These are phyloP conservation scores for Phaeodactylum tricornutum DNA, from an alignment of 108 stramenopile genomes.

Conservation along the genomic window DNA sequence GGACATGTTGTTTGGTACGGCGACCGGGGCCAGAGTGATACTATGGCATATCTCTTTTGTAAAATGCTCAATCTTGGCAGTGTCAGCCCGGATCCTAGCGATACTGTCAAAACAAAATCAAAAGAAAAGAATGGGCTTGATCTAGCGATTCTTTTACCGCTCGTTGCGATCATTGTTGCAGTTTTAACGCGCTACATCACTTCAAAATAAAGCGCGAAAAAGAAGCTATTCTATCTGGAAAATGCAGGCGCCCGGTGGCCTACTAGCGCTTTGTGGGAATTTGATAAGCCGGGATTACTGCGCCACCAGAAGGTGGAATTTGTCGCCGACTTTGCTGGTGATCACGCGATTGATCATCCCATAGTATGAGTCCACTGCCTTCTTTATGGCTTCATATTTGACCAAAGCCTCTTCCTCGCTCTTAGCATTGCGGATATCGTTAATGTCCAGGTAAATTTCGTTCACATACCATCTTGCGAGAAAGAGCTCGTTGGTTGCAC, in stretches of 20 bases:
- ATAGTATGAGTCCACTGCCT: constrained; percentile 60
- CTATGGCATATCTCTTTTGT: constrained; percentile 3
- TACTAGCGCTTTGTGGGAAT: no score
- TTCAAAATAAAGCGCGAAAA: no score
- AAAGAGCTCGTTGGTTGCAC: constrained; percentile 69
- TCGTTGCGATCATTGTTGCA: no score
- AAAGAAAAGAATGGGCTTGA: no score
- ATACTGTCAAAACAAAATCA: no score
- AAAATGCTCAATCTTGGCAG: constrained; percentile 7
- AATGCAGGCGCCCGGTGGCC: no score
- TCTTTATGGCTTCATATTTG: constrained; percentile 18
- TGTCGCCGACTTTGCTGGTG: constrained; percentile 61
- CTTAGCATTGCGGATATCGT: constrained; percentile 43
- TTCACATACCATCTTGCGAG: constrained; percentile 77
- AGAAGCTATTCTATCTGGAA: no score
- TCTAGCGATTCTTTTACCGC: no score
- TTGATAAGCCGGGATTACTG: no score
- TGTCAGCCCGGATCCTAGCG: no score
- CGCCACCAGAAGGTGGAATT: constrained; percentile 35
- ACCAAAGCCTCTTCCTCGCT: constrained; percentile 22
- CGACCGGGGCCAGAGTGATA: constrained; percentile 1
- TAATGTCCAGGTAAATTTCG: constrained; percentile 53
- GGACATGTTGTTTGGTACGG: constrained; percentile 4
- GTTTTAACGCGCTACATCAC: no score
- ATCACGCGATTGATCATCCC: constrained; percentile 62